Conservation (phyloP, 73 alveolate species). For the Durusdinium trenchii region DNA sequence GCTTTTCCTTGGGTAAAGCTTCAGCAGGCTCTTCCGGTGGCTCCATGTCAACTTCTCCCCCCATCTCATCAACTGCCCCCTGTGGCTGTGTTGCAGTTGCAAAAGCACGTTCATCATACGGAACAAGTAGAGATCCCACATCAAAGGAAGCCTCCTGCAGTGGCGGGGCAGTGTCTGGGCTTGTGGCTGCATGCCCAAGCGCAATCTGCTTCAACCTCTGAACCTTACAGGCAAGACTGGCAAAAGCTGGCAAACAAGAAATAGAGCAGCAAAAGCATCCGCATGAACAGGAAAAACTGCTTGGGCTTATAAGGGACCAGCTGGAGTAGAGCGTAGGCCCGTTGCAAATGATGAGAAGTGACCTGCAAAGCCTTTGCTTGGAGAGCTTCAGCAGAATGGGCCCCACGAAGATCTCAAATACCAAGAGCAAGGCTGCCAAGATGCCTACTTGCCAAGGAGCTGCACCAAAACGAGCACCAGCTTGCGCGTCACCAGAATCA, state of each 20-base stretch:
- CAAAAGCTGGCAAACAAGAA: background rate
- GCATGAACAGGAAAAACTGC: background rate
- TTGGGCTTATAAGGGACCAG: background rate
- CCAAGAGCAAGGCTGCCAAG: background rate
- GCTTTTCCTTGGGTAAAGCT: background rate
- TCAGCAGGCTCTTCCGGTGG: background rate
- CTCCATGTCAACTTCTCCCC: background rate
- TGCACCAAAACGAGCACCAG: background rate
- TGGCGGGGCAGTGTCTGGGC: background rate
- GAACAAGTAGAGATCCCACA: background rate
- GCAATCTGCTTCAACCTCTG: background rate
- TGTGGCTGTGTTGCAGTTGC: background rate
- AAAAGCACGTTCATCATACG: background rate
- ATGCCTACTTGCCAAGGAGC: background rate
- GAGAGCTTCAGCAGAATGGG: background rate
- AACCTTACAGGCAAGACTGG: background rate
- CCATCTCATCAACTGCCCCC: background rate
- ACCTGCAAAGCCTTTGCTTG: background rate
- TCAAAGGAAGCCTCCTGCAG: background rate
- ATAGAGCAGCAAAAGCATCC: background rate
- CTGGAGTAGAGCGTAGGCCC: background rate
- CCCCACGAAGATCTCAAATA: background rate
- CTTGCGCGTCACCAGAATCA: too few species aligned
- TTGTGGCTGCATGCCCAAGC: background rate
- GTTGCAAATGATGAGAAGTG: background rate